Conservation (phyloP, 208 protist species). For the Trypanosoma congolense region DNA sequence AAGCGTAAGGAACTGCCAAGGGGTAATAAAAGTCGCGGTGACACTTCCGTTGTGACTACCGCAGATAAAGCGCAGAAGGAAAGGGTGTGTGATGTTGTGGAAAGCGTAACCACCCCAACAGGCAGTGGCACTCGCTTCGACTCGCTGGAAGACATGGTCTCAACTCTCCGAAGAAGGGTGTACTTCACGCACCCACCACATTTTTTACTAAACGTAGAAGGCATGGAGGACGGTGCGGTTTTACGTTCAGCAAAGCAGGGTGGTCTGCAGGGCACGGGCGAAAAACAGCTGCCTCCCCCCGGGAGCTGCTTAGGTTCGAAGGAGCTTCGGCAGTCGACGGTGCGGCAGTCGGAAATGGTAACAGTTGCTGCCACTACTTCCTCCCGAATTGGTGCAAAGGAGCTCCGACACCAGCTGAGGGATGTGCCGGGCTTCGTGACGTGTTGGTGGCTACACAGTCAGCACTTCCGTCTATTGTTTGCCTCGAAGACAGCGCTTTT, state of each 20-base stretch:
- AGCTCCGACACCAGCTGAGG: slow-evolving; percentile 35
- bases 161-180: slow-evolving; percentile 21
- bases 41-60: neutral
- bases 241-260: slow-evolving; percentile 8
- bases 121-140: slow-evolving; percentile 12
- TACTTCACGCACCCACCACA: slow-evolving; percentile 43
- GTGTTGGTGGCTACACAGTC: slow-evolving; percentile 50
- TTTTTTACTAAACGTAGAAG: slow-evolving; percentile 24
- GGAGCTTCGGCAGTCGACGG: slow-evolving; percentile 27
- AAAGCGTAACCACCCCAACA: slow-evolving; percentile 5
- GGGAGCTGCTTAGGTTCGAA: neutral
- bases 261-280: slow-evolving; percentile 1
- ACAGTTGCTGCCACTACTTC: slow-evolving; percentile 54
- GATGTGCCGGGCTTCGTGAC: slow-evolving; percentile 69
- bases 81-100: neutral
- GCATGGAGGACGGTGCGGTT: slow-evolving; percentile 17
- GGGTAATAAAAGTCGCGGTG: neutral
- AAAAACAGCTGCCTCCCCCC: slow-evolving; percentile 2
- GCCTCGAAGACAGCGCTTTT: slow-evolving; percentile 53
- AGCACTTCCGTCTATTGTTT: slow-evolving; percentile 71
- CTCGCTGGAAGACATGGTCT: slow-evolving; percentile 30
- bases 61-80: neutral
- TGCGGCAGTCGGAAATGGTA: slow-evolving; percentile 60
- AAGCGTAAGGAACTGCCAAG: no score
- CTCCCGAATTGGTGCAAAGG: slow-evolving; percentile 26